phyloP scores from a whole-genome alignment of 345 rosid species.

The Linum trigynum region DNA sequence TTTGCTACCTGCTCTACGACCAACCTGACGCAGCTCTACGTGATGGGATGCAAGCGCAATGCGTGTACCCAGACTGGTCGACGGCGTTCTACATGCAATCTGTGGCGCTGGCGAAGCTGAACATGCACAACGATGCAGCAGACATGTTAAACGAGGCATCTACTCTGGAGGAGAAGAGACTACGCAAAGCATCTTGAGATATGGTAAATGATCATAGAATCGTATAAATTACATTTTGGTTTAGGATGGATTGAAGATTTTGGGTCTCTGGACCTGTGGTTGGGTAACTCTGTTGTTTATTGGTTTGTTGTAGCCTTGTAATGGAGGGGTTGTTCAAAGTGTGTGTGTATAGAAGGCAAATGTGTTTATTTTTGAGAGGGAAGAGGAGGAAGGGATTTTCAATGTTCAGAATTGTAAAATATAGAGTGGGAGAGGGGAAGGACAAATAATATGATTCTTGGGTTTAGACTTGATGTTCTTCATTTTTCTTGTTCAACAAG shows the following conservation, averaged over 20 bases:
- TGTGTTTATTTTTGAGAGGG: background rate
- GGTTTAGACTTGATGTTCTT: constrained; percentile 5
- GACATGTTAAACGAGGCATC: constrained; percentile 19
- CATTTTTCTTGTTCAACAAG: constrained; percentile 3
- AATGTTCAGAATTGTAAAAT: constrained; percentile 26
- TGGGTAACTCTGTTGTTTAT: background rate
- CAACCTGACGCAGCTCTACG: constrained; percentile 12
- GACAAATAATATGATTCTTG: background rate
- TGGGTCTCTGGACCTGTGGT: background rate
- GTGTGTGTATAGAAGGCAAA: background rate
- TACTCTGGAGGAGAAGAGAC: constrained; percentile 9
- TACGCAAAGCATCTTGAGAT: constrained; percentile 1
- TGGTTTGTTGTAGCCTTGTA: background rate
- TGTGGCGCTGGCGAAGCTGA: constrained; percentile 9
- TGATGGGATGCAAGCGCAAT: constrained; percentile 17
- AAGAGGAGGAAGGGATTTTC: constrained; percentile 4
- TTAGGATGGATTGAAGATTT: background rate
- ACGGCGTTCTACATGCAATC: constrained; percentile 15
- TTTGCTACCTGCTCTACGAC: constrained; percentile 6
- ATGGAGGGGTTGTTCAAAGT: background rate
- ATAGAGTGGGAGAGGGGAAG: constrained; percentile 4
- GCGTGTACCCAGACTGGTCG: constrained; percentile 11
- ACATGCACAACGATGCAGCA: constrained; percentile 20
- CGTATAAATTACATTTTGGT: background rate
- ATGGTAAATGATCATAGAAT: background rate